phyloP scores from a whole-genome alignment of 1,284 basidiomycete species.

The Sanghuangporus sanghuang region DNA sequence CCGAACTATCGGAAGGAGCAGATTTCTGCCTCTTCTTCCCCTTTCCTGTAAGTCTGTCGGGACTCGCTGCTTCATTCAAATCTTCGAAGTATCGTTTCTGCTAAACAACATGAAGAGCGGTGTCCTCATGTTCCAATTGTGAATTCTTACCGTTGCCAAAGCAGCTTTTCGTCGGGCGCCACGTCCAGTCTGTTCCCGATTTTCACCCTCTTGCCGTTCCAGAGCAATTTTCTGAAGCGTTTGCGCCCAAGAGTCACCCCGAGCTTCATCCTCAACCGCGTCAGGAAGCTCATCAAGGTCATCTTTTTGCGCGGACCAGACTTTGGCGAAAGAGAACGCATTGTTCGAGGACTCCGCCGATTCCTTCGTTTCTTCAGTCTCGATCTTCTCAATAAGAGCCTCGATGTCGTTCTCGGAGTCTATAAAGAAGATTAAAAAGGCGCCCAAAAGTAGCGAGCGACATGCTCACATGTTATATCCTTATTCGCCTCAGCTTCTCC shows the following conservation, averaged over 20 bases:
- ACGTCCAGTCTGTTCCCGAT: conserved; percentile 55
- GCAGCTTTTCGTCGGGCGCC: conserved; percentile 68
- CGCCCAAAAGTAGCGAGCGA: not conserved
- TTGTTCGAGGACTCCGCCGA: conserved; percentile 34
- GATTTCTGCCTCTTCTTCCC: conserved; percentile 1
- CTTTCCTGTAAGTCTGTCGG: conserved; percentile 13
- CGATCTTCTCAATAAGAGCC: conserved; percentile 78
- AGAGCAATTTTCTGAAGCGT: conserved; percentile 61
- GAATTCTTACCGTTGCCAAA: conserved; percentile 29
- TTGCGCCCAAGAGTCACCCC: conserved; percentile 74
- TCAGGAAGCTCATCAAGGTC: conserved; percentile 61
- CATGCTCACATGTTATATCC: conserved; percentile 66
- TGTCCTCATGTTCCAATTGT: not conserved
- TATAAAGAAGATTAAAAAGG: conserved; percentile 26
- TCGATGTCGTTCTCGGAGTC: conserved; percentile 79
- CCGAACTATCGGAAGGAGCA: not conserved
- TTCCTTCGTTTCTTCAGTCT: conserved; percentile 60
- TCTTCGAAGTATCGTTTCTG: conserved; percentile 15
- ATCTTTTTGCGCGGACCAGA: conserved; percentile 80
- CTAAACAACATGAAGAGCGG: not conserved
- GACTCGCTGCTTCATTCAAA: conserved; percentile 14
- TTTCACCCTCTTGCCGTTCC: conserved; percentile 41
- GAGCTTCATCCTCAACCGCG: conserved; percentile 37
- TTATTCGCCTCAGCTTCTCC: conserved; percentile 31
- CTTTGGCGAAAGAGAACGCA: conserved; percentile 79